Percentiles rank a stretch among this genome's conserved stretches.
Evolutionary conservation across 805 yeast genomes (phyloP).

Genomic region (Cyberlindnera saturnus): DNA sequence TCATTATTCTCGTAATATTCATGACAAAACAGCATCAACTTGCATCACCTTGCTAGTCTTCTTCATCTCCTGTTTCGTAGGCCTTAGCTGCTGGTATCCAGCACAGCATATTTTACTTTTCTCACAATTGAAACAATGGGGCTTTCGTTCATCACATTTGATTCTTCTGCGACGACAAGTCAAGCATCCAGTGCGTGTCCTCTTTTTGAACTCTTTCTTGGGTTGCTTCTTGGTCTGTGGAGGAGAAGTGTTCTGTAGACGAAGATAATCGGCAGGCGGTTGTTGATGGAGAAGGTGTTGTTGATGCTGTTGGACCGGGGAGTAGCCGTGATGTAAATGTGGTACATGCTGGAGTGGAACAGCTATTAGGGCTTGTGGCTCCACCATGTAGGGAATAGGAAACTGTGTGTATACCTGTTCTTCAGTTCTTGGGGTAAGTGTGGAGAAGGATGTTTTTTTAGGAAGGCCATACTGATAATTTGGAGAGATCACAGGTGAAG

Average conservation of each 20-base stretch:
- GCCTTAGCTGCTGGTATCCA: conserved; percentile 13
- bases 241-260: neutral
- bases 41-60: conserved; percentile 7
- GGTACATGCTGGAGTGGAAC: neutral
- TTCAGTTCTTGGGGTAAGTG: no score
- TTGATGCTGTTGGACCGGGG: conserved; percentile 1
- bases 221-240: neutral
- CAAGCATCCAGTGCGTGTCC: conserved; percentile 21
- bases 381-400: no score
- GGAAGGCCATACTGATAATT: no score
- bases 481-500: no score
- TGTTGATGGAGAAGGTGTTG: neutral
- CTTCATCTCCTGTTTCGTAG: conserved; percentile 14
- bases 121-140: conserved; percentile 17
- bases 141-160: conserved; percentile 23
- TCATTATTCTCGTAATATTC: neutral
- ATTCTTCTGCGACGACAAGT: conserved; percentile 22
- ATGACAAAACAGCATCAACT: conserved; percentile 5
- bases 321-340: neutral
- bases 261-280: neutral
- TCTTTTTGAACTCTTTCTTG: conserved; percentile 12
- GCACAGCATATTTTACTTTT: conserved; percentile 16
- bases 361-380: no score
- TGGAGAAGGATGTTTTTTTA: no score
- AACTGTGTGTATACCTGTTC: no score